A percentile compares a stretch with the other conserved stretches of the same genome.
Evolutionary conservation across 306 rosid species (phyloP).

Genomic region (Quercus rubra): DNA sequence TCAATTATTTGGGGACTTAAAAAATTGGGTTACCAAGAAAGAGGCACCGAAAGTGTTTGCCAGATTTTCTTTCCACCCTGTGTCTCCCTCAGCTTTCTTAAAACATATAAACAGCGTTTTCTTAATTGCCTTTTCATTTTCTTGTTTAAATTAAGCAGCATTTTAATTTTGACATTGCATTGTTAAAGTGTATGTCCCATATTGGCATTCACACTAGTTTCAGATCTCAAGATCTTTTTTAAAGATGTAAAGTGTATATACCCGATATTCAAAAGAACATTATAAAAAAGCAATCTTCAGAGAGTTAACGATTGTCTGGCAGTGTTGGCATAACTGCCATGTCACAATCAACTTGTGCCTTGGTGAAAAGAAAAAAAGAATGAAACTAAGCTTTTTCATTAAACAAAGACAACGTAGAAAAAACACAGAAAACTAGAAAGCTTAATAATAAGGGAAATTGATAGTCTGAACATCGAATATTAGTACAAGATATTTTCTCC

Average conservation of each 20-base stretch:
- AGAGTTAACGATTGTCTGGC: background rate
- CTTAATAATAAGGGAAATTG: background rate
- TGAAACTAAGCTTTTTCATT: background rate
- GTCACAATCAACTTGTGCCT: background rate
- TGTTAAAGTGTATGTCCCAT: background rate
- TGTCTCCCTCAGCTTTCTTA: background rate
- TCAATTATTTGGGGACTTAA: background rate
- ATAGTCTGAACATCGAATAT: background rate
- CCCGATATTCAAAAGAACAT: background rate
- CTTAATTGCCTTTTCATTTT: background rate
- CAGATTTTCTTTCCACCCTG: slow-evolving; percentile 18
- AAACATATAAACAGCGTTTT: background rate
- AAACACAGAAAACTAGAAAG: background rate
- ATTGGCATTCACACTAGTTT: background rate
- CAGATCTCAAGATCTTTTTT: slow-evolving; percentile 1
- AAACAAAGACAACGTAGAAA: background rate
- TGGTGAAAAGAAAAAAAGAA: background rate
- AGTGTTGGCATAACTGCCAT: background rate
- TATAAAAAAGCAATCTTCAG: background rate
- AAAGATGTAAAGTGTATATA: background rate
- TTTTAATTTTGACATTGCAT: background rate
- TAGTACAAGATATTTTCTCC: background rate
- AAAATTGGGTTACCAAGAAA: background rate
- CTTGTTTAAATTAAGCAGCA: background rate
- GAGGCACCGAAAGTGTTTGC: slow-evolving; percentile 24